phyloP scores from a whole-genome alignment of 1,284 basidiomycete species.

The Ceratobasidium sp. region DNA sequence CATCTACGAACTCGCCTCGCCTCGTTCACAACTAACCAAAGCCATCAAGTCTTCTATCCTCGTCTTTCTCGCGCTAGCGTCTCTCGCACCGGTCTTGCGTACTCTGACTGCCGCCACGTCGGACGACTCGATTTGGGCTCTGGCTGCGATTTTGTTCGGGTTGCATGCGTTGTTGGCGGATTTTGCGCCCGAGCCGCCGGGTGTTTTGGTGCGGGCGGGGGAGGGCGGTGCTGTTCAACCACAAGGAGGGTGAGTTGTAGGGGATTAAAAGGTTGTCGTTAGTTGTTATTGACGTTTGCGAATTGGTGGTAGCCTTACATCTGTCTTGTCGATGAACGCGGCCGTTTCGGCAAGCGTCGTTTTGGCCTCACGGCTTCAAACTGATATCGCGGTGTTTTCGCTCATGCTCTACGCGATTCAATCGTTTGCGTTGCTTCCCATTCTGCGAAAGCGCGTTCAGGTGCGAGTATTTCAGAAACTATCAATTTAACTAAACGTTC shows the following conservation, averaged over 20 bases:
- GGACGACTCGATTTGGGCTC: slow-evolving; percentile 96
- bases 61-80: slow-evolving; percentile 89
- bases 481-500: no score
- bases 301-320: slow-evolving; percentile 74
- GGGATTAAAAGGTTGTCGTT: slow-evolving; percentile 41
- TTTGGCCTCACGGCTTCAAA: slow-evolving; percentile 88
- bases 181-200: slow-evolving; percentile 64
- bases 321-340: slow-evolving; percentile 94
- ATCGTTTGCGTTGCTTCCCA: slow-evolving; percentile 88
- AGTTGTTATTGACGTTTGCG: slow-evolving; percentile 50
- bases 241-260: slow-evolving; percentile 62
- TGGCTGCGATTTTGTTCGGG: slow-evolving; percentile 77
- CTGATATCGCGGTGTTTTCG: slow-evolving; percentile 90
- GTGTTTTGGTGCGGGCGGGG: neutral
- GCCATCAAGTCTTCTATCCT: slow-evolving; percentile 69
- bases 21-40: slow-evolving; percentile 50
- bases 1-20: slow-evolving; percentile 70
- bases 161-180: slow-evolving; percentile 77
- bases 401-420: slow-evolving; percentile 90
- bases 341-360: slow-evolving; percentile 95
- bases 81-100: slow-evolving; percentile 90
- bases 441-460: slow-evolving; percentile 83
- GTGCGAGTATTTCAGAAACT: slow-evolving; percentile 68
- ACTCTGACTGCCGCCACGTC: slow-evolving; percentile 96
- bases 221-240: slow-evolving; percentile 53